A percentile compares a stretch with the other conserved stretches of the same genome.
These are phyloP conservation scores for Cymodocea nodosa DNA, from an alignment of 116 monocot species.

Conservation along the genomic window DNA sequence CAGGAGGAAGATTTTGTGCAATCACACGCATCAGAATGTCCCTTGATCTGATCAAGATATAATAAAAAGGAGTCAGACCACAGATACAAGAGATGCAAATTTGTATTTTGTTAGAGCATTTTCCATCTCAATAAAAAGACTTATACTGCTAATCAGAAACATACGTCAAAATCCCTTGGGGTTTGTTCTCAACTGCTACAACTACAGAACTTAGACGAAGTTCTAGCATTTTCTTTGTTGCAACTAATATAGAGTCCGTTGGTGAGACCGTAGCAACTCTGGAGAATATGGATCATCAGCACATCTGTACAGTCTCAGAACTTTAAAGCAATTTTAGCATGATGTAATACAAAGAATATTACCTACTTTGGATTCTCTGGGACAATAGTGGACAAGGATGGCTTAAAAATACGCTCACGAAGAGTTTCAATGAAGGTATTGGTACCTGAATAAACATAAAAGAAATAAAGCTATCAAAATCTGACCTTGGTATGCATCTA, in stretches of 20 bases:
- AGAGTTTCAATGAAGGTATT: conserved; percentile 89
- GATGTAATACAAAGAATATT: conserved; percentile 24
- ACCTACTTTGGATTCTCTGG: conserved; percentile 98
- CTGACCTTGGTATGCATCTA: too few species aligned
- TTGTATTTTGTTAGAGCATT: not conserved
- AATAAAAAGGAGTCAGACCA: not conserved
- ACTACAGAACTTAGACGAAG: conserved; percentile 64
- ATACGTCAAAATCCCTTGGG: conserved; percentile 87
- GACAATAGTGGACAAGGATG: conserved; percentile 84
- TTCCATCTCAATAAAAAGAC: not conserved
- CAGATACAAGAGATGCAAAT: not conserved
- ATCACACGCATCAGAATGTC: conserved; percentile 94
- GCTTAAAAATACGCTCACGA: conserved; percentile 81
- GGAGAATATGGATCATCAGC: conserved; percentile 3
- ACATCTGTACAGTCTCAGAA: not conserved
- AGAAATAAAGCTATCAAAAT: not conserved
- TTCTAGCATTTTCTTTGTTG: conserved; percentile 89
- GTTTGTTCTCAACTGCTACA: conserved; percentile 69
- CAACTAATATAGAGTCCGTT: conserved; percentile 64
- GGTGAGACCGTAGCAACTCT: conserved; percentile 67
- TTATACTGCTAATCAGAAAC: not conserved
- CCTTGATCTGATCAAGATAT: conserved; percentile 38
- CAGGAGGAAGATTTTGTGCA: conserved; percentile 66
- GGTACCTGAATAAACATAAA: conserved; percentile 38
- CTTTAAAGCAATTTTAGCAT: not conserved